These are phyloP conservation scores for Danielia oregonensis DNA, from an alignment of 805 yeast species.

Conservation along the genomic window DNA sequence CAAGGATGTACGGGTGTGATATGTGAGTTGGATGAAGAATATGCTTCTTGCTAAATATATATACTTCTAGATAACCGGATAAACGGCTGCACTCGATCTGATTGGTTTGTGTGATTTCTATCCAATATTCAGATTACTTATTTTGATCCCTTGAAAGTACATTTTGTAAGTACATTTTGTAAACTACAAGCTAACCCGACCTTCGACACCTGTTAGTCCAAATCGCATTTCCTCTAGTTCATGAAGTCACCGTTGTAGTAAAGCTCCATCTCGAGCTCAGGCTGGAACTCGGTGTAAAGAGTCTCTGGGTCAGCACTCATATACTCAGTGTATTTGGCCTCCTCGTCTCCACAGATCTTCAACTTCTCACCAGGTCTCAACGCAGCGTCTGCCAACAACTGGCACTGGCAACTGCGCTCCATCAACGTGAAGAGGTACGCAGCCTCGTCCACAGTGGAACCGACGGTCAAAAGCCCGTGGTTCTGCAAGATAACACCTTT, in stretches of 20 bases:
- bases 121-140: too few relatives aligned
- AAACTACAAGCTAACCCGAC: too few relatives aligned
- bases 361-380: slow-evolving; percentile 35
- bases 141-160: too few relatives aligned
- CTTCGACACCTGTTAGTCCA: too few relatives aligned
- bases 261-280: slow-evolving; percentile 50
- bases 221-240: too few relatives aligned
- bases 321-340: slow-evolving; percentile 62
- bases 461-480: slow-evolving; percentile 12
- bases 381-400: slow-evolving; percentile 8
- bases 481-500: slow-evolving; percentile 9
- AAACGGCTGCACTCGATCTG: too few relatives aligned
- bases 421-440: slow-evolving; percentile 9
- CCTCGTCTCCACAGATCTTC: slow-evolving; percentile 53
- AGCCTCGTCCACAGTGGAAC: slow-evolving; percentile 11
- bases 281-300: slow-evolving; percentile 69
- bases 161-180: too few relatives aligned
- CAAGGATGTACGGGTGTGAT: too few relatives aligned
- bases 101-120: too few relatives aligned
- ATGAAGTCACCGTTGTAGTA: slow-evolving; percentile 21
- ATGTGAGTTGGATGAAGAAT: too few relatives aligned
- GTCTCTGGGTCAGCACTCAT: slow-evolving; percentile 63
- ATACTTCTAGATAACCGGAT: too few relatives aligned
- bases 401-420: slow-evolving; percentile 9
- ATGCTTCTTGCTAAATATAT: too few relatives aligned